These are phyloP conservation scores for Botrytis elliptica DNA, from an alignment of 2,329 filamentous ascomycete genomes.

Conservation along the genomic window DNA sequence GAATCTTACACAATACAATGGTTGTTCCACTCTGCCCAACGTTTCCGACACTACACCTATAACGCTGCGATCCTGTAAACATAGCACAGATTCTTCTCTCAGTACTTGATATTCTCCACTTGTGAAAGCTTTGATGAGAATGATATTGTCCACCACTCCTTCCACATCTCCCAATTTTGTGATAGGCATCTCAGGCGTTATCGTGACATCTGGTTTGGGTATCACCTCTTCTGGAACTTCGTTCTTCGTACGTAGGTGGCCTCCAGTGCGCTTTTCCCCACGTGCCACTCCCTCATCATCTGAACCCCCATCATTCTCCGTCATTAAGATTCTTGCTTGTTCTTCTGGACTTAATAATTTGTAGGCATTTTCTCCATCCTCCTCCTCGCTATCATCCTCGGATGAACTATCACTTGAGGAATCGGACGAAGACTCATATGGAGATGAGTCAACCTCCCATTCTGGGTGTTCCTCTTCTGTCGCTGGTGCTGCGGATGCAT, in stretches of 20 bases:
- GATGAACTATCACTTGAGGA: constrained; percentile 56
- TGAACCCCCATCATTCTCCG: constrained; percentile 72
- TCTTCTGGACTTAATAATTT: constrained; percentile 78
- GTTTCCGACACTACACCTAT: constrained; percentile 83
- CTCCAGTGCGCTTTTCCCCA: constrained; percentile 43
- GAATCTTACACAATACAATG: constrained; percentile 82
- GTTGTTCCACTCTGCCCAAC: constrained; percentile 80
- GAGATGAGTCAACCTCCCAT: constrained; percentile 81
- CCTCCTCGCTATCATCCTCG: constrained; percentile 55
- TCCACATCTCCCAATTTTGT: constrained; percentile 73
- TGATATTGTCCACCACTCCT: constrained; percentile 72
- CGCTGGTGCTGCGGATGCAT: neutral
- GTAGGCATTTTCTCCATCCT: constrained; percentile 57
- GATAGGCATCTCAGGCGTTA: constrained; percentile 75
- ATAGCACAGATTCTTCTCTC: constrained; percentile 80
- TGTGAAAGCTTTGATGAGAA: constrained; percentile 75
- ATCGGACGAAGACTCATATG: constrained; percentile 64
- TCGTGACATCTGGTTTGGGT: constrained; percentile 73
- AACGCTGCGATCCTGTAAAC: constrained; percentile 70
- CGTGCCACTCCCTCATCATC: constrained; percentile 67
- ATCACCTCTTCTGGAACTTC: constrained; percentile 65
- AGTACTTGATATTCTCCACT: constrained; percentile 83
- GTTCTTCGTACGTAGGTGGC: constrained; percentile 75
- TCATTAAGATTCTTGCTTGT: constrained; percentile 76
- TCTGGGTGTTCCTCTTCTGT: constrained; percentile 58